Evolutionary conservation across 73 alveolate genomes (phyloP).

Genomic region (Urostyla sp.): DNA sequence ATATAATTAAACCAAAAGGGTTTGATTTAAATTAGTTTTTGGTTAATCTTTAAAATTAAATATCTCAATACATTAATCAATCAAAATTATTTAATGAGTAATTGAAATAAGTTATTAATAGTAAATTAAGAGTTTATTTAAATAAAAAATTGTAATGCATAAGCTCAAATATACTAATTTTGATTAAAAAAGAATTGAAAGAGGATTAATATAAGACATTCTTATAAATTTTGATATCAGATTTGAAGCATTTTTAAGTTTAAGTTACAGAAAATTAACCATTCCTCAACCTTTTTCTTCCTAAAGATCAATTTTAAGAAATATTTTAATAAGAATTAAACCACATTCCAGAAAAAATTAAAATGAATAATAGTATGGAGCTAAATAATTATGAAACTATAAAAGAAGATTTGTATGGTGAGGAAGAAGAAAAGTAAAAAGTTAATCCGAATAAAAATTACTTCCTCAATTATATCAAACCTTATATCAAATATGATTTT

Average conservation of each 20-base stretch:
- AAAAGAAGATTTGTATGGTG: constrained; percentile 22
- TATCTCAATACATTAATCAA: not conserved
- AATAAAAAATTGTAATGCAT: constrained; percentile 19
- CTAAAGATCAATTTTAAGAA: too few species aligned
- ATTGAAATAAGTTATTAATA: not conserved
- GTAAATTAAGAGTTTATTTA: constrained; percentile 29
- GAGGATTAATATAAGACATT: not conserved
- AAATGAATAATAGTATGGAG: too few species aligned
- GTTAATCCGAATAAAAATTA: not conserved
- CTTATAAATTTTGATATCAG: not conserved
- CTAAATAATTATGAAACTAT: constrained; percentile 20
- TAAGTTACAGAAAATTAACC: not conserved
- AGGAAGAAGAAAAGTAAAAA: not conserved
- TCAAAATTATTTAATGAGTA: not conserved
- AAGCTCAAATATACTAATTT: not conserved
- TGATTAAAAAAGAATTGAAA: not conserved
- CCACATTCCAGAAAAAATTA: constrained; percentile 49
- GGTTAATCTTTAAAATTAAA: not conserved
- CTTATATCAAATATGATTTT: constrained; percentile 11
- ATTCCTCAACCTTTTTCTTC: too few species aligned
- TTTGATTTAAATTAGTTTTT: not conserved
- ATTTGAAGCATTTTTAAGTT: not conserved
- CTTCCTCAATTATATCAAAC: constrained; percentile 27
- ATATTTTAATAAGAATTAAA: too few species aligned
- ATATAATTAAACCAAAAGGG: not conserved